Evolutionary conservation across 345 rosid genomes (phyloP), one percentile per base, ranked within the genome.

Genomic region (Erucastrum elatum): DNA sequence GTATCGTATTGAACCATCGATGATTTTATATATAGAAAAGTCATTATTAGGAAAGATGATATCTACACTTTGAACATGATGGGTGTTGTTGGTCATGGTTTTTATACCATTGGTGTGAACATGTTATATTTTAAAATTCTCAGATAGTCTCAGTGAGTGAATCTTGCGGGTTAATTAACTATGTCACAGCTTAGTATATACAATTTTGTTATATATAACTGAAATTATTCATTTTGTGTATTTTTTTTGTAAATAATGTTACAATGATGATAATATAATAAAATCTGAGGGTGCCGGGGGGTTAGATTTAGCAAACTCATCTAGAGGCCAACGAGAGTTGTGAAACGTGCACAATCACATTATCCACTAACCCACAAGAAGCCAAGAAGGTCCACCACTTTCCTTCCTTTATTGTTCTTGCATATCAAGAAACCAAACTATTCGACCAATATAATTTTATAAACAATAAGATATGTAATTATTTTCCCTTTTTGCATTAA

Each of bases 301-400:
- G 58, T 16, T 29, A 55, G 71, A 77, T 71, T 55, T 71, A 72
- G 39, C 68, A 78, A 71, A 64, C 67, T 65, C 71, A 71, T 16
- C 72, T 44, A 25, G 77, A 65, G 30, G 58, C n/a, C n/a, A n/a
- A n/a, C n/a, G n/a, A n/a, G n/a, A n/a, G n/a, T n/a, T n/a, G n/a
- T n/a, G n/a, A n/a, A n/a, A n/a, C n/a, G n/a, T n/a, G n/a, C n/a
- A n/a, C n/a, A n/a, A 72, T 72, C 81, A 66, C 64, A 78, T 78
- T 72, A 78, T 78, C 82, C 82, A 72, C 82, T 72, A 78, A 78
- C 73, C 68, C 55, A 66, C 82, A 66, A 72, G 68, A 72, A 58
- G 73, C 77, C 82, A 66, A 72, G 68, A 72, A 58, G 73, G 82
- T 59, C 64, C 55, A 72, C 77, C 77, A 78, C 77, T 66, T 59